Evolutionary conservation across 169 alveolate genomes (phyloP).

Genomic region (Neospora caninum): DNA sequence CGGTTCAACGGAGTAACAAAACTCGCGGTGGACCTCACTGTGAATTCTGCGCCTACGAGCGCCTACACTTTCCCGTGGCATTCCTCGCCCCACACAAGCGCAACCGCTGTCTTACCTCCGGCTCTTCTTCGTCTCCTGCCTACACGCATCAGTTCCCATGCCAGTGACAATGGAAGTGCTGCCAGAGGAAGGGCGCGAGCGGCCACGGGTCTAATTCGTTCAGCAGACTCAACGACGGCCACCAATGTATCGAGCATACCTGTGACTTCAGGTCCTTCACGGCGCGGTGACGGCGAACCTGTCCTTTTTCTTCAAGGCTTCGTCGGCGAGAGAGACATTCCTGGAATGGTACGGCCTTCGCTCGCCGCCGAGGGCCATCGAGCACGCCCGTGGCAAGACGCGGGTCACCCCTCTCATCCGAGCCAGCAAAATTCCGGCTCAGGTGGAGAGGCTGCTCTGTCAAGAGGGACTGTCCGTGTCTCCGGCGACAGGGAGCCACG

Average conservation of each 20-base stretch:
- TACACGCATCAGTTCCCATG: not conserved
- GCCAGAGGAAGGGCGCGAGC: not conserved
- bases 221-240: not conserved
- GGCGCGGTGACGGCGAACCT: not conserved
- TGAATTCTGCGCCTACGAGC: not conserved
- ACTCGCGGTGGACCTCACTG: conserved; percentile 7
- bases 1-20: not conserved
- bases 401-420: not conserved
- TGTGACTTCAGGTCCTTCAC: not conserved
- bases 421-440: not conserved
- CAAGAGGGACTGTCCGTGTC: not conserved
- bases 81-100: not conserved
- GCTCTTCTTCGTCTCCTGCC: not conserved
- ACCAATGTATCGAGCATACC: not conserved
- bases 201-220: not conserved
- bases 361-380: too few relatives aligned
- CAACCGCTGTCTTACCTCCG: not conserved
- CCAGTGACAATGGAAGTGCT: not conserved
- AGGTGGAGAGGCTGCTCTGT: not conserved
- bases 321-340: not conserved
- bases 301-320: not conserved
- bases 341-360: not conserved
- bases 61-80: not conserved
- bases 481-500: not conserved
- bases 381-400: not conserved